These are phyloP conservation scores for Pseudomassariella vexata DNA, from an alignment of 2,329 filamentous ascomycete genomes.

Conservation along the genomic window DNA sequence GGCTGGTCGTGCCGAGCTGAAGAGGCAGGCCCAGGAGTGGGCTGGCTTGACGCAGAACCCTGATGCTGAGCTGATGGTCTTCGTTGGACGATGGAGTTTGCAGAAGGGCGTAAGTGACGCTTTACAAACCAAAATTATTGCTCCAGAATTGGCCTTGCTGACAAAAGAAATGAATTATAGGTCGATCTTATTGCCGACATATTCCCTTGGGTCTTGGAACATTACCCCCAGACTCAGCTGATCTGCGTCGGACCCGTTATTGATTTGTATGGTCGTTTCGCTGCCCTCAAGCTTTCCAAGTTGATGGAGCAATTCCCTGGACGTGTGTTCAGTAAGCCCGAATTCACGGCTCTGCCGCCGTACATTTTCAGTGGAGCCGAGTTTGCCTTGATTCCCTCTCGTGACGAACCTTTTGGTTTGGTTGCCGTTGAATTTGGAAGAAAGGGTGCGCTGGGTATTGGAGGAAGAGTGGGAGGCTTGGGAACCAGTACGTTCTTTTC, in stretches of 20 bases:
- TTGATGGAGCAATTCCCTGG: slow-evolving; percentile 62
- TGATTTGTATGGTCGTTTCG: slow-evolving; percentile 63
- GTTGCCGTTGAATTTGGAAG: slow-evolving; percentile 65
- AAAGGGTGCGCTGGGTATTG: slow-evolving; percentile 62
- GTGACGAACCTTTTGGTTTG: slow-evolving; percentile 64
- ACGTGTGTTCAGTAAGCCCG: slow-evolving; percentile 60
- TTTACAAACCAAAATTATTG: too few relatives aligned
- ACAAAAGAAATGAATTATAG: too few relatives aligned
- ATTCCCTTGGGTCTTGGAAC: slow-evolving; percentile 56
- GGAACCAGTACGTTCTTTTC: too few relatives aligned
- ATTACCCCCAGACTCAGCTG: slow-evolving; percentile 53
- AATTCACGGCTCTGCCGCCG: slow-evolving; percentile 61
- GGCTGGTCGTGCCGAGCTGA: slow-evolving; percentile 43
- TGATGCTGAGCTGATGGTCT: slow-evolving; percentile 61
- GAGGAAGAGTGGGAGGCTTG: slow-evolving; percentile 59
- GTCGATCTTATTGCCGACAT: slow-evolving; percentile 64
- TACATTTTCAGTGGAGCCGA: slow-evolving; percentile 64
- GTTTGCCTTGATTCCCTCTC: slow-evolving; percentile 62
- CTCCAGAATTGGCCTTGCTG: too few relatives aligned
- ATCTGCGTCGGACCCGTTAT: slow-evolving; percentile 61
- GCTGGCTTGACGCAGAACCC: slow-evolving; percentile 55
- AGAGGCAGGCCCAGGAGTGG: slow-evolving; percentile 61
- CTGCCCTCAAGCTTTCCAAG: slow-evolving; percentile 56
- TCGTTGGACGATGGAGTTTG: slow-evolving; percentile 64
- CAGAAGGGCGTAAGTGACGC: too few relatives aligned